Evolutionary conservation across 2,329 filamentous ascomycete species (phyloP).

Genomic region (Alternaria burnsii): DNA sequence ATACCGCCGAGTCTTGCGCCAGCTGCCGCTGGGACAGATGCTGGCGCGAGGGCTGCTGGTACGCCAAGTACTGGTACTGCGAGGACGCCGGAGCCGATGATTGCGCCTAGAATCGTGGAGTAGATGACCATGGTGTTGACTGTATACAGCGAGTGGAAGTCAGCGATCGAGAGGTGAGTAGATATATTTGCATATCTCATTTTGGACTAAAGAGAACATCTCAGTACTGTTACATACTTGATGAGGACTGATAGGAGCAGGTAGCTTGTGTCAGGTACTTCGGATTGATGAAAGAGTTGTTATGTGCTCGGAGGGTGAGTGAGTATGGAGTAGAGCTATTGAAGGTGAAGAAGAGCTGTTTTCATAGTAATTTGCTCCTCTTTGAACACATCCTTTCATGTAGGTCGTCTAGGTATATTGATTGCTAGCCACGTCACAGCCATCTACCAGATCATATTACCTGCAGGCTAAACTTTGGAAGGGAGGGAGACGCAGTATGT

Average conservation of each 20-base stretch:
- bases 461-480: background rate
- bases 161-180: background rate
- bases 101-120: background rate
- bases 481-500: background rate
- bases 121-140: background rate
- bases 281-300: background rate
- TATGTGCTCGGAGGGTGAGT: background rate
- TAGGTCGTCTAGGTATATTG: background rate
- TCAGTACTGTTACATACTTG: background rate
- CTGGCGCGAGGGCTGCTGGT: background rate
- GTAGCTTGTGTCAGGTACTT: background rate
- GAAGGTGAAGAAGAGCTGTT: background rate
- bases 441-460: background rate
- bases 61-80: background rate
- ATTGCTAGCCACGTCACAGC: background rate
- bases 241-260: background rate
- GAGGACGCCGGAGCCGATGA: background rate
- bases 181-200: background rate
- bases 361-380: background rate
- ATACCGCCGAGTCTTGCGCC: background rate
- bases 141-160: background rate
- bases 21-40: background rate
- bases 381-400: background rate
- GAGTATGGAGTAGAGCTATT: background rate
- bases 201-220: background rate